A percentile compares a stretch with the other conserved stretches of the same genome.
Evolutionary conservation across 163 green algal species (phyloP).

Genomic region (Chloroidium sp.): DNA sequence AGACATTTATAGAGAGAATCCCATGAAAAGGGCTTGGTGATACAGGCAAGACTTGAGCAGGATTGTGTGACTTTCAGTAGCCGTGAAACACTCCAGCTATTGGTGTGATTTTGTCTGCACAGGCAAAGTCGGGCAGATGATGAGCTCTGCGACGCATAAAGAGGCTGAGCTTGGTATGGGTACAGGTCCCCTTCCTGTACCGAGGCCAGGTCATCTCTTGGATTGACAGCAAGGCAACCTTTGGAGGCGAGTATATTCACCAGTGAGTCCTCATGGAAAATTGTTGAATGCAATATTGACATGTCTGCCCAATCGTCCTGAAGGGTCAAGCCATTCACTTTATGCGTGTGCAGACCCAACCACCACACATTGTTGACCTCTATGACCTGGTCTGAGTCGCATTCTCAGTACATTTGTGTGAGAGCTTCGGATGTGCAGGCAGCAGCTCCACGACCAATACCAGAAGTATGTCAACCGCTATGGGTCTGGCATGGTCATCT

Average conservation of each 20-base stretch:
- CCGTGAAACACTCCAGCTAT: no score
- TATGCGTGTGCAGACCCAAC: no score
- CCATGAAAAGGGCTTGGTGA: no score
- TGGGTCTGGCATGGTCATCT: slow-evolving; percentile 81
- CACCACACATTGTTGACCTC: no score
- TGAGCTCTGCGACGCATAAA: no score
- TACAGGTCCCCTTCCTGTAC: slow-evolving; percentile 60
- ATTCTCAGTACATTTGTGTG: background rate
- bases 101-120: no score
- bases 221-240: slow-evolving; percentile 93
- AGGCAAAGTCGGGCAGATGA: no score
- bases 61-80: no score
- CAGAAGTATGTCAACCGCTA: slow-evolving; percentile 73
- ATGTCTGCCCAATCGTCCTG: background rate
- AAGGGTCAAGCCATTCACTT: no score
- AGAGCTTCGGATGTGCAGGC: slow-evolving; percentile 11
- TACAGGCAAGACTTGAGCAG: no score
- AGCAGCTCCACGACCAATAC: slow-evolving; percentile 67
- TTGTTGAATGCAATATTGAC: no score
- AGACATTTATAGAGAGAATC: no score
- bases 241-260: slow-evolving; percentile 70
- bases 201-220: slow-evolving; percentile 61
- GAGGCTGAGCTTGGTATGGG: background rate
- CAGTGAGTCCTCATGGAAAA: slow-evolving; percentile 4
- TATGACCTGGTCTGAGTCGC: background rate